phyloP scores from a whole-genome alignment of 176 grass and related monocot species.

The Pontederia paniculata region DNA sequence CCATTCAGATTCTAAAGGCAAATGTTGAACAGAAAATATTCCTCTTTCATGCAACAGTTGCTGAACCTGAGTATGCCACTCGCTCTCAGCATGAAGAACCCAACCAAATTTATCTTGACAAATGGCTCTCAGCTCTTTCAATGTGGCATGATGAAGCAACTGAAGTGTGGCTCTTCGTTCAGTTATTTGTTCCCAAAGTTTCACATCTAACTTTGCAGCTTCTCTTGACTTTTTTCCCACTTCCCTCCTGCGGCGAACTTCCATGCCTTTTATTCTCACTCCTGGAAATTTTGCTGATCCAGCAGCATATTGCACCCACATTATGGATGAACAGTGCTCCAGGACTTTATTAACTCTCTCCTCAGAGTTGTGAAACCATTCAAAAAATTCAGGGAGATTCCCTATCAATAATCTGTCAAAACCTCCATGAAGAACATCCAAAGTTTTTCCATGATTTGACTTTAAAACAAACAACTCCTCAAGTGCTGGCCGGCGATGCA shows the following conservation, averaged over 20 bases:
- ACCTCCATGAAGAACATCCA: conserved; percentile 80
- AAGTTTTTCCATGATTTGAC: conserved; percentile 56
- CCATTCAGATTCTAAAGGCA: conserved; percentile 53
- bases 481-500: conserved; percentile 66
- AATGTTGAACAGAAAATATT: conserved; percentile 60
- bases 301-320: conserved; percentile 82
- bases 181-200: conserved; percentile 76
- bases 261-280: conserved; percentile 97
- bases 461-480: conserved; percentile 77
- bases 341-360: conserved; percentile 68
- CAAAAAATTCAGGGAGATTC: conserved; percentile 64
- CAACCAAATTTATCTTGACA: conserved; percentile 97
- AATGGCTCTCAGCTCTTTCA: conserved; percentile 73
- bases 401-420: conserved; percentile 89
- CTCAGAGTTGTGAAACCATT: conserved; percentile 73
- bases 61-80: conserved; percentile 92
- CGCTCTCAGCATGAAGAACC: conserved; percentile 94
- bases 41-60: conserved; percentile 91
- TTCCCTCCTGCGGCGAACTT: conserved; percentile 81
- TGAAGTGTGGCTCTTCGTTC: conserved; percentile 74
- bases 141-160: conserved; percentile 71
- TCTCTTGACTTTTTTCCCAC: conserved; percentile 83
- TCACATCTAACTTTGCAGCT: conserved; percentile 53
- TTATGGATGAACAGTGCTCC: conserved; percentile 78
- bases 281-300: conserved; percentile 93